Evolutionary conservation across 1,139 yeast genomes (phyloP).

Genomic region (Komagataea norvegica): DNA sequence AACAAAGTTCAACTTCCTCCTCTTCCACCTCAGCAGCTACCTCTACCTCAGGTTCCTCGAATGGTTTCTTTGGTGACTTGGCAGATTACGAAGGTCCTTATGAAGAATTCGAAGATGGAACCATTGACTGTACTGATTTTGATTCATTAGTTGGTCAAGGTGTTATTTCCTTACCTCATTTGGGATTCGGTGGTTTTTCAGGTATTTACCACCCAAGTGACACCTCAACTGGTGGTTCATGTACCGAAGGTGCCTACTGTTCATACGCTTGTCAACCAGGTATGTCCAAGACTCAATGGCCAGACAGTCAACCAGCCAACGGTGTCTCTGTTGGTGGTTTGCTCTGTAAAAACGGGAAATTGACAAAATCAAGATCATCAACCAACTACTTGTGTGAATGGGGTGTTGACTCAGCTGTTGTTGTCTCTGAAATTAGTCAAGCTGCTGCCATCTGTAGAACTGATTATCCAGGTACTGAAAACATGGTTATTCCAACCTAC

Average conservation of each 20-base stretch:
- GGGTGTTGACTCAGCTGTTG: conserved; percentile 63
- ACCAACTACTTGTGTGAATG: conserved; percentile 67
- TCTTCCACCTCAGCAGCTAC: conserved; percentile 25
- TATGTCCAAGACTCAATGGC: conserved; percentile 91
- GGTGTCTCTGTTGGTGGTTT: conserved; percentile 84
- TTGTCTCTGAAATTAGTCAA: conserved; percentile 49
- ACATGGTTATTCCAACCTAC: conserved; percentile 77
- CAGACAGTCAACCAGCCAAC: conserved; percentile 60
- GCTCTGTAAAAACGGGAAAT: conserved; percentile 60
- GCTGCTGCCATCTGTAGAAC: conserved; percentile 79
- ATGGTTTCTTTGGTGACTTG: conserved; percentile 52
- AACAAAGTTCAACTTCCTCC: no score
- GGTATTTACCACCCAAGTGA: conserved; percentile 66
- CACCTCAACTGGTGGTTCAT: conserved; percentile 56
- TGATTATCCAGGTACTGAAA: conserved; percentile 86
- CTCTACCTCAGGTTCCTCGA: conserved; percentile 24
- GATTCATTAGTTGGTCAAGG: conserved; percentile 61
- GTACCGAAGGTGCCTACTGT: conserved; percentile 74
- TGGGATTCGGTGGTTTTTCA: conserved; percentile 71
- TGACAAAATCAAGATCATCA: conserved; percentile 61
- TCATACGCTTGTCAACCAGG: conserved; percentile 87
- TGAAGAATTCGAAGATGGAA: conserved; percentile 58
- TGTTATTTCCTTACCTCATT: conserved; percentile 54
- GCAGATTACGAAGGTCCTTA: conserved; percentile 47
- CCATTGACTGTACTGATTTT: conserved; percentile 52